phyloP scores from a whole-genome alignment of 2,329 filamentous ascomycete species.

The Colletotrichum horii region DNA sequence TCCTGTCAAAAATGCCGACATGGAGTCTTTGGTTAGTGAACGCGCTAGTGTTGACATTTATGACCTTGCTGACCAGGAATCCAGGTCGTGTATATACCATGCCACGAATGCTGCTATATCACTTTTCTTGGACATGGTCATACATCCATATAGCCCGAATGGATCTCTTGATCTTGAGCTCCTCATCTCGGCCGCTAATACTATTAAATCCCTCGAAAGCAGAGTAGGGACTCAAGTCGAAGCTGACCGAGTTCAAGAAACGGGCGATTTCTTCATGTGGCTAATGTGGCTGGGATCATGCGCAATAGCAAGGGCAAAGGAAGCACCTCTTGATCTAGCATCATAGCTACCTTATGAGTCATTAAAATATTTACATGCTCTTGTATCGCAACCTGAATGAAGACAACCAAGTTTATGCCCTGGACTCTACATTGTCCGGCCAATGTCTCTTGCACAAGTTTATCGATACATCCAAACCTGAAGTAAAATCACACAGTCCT shows the following conservation, averaged over 20 bases:
- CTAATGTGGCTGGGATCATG: neutral
- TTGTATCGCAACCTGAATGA: neutral
- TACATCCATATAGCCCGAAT: slow-evolving; percentile 2
- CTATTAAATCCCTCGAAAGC: neutral
- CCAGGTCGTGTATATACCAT: slow-evolving; percentile 14
- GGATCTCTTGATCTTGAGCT: neutral
- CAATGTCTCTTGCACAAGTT: neutral
- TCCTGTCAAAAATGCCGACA: neutral
- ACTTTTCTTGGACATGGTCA: slow-evolving; percentile 22
- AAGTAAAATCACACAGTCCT: neutral
- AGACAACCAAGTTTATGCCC: neutral
- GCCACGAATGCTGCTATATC: slow-evolving; percentile 20
- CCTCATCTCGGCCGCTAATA: neutral
- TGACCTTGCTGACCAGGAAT: neutral
- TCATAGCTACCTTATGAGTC: neutral
- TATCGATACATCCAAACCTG: neutral
- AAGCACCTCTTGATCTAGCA: neutral
- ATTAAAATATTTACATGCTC: neutral
- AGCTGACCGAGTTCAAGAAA: neutral
- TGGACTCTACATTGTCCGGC: neutral
- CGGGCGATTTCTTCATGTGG: neutral
- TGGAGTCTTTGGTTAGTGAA: neutral
- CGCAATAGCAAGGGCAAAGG: neutral
- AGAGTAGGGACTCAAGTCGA: neutral
- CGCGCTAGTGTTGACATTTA: neutral